These are phyloP conservation scores for Abortiporus biennis DNA, from an alignment of 1,284 basidiomycete species.

Conservation along the genomic window DNA sequence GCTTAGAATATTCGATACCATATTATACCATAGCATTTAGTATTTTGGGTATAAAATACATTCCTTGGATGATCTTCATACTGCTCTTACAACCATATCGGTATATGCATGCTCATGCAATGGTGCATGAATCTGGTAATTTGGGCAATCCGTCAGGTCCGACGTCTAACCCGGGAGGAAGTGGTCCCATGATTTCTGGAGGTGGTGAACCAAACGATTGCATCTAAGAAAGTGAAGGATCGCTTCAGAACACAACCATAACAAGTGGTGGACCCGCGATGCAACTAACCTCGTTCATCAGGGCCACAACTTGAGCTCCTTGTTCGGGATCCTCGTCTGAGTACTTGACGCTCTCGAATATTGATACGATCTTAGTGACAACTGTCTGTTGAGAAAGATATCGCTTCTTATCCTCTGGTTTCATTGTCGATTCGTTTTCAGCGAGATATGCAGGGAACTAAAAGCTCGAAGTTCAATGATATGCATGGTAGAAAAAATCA, in stretches of 20 bases:
- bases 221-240: conserved; percentile 46
- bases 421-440: conserved; percentile 43
- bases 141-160: conserved; percentile 53
- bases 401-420: conserved; percentile 58
- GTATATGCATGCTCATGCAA: no score
- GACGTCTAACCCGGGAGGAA: conserved; percentile 73
- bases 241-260: not conserved
- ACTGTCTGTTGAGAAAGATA: conserved; percentile 66
- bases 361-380: conserved; percentile 62
- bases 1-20: no score
- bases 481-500: not conserved
- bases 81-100: no score
- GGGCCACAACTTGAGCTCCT: conserved; percentile 49
- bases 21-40: no score
- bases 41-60: no score
- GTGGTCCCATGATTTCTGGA: conserved; percentile 84
- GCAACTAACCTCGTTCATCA: conserved; percentile 71
- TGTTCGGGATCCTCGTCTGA: conserved; percentile 53
- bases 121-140: conserved; percentile 44
- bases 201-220: conserved; percentile 87
- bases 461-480: not conserved
- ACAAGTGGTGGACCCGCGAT: not conserved
- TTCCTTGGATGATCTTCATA: no score
- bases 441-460: conserved; percentile 83
- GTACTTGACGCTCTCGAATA: conserved; percentile 70